These are phyloP conservation scores for Blepharisma stoltei DNA, from an alignment of 73 alveolate species.

Conservation along the genomic window DNA sequence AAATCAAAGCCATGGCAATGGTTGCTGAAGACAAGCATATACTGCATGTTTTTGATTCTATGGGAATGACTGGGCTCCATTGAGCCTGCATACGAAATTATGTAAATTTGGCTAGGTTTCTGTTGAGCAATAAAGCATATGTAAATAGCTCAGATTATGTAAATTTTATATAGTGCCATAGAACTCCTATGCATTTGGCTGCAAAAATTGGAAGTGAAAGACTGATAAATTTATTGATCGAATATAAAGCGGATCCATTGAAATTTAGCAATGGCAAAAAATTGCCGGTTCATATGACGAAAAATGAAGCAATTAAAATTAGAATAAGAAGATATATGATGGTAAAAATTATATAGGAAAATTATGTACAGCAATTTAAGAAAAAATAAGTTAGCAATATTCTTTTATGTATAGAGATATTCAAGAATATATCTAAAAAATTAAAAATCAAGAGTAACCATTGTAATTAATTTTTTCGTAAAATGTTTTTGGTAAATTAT, in stretches of 20 bases:
- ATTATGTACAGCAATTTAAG: too few species aligned
- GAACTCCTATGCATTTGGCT: constrained; percentile 17
- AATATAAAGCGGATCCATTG: constrained; percentile 15
- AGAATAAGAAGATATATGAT: not conserved
- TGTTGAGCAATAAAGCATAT: not conserved
- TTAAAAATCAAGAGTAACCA: too few species aligned
- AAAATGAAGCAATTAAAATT: not conserved
- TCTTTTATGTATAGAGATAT: too few species aligned
- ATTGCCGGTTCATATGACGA: not conserved
- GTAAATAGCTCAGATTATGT: constrained; percentile 9
- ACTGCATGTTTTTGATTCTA: constrained; percentile 12
- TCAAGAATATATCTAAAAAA: too few species aligned
- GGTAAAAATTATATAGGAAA: not conserved
- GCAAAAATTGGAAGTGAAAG: constrained; percentile 29
- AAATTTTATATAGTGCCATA: constrained; percentile 5
- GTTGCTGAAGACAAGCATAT: constrained; percentile 6
- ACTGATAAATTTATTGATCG: not conserved
- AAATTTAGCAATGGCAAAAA: not conserved
- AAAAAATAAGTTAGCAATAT: too few species aligned
- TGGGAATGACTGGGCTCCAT: constrained; percentile 22
- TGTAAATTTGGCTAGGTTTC: not conserved
- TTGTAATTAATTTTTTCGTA: too few species aligned
- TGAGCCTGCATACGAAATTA: not conserved
- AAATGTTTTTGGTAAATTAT: too few species aligned
- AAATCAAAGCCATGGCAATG: not conserved